These are phyloP conservation scores for Scenedesmus sp. DNA, from an alignment of 163 green algal genomes.

Conservation along the genomic window DNA sequence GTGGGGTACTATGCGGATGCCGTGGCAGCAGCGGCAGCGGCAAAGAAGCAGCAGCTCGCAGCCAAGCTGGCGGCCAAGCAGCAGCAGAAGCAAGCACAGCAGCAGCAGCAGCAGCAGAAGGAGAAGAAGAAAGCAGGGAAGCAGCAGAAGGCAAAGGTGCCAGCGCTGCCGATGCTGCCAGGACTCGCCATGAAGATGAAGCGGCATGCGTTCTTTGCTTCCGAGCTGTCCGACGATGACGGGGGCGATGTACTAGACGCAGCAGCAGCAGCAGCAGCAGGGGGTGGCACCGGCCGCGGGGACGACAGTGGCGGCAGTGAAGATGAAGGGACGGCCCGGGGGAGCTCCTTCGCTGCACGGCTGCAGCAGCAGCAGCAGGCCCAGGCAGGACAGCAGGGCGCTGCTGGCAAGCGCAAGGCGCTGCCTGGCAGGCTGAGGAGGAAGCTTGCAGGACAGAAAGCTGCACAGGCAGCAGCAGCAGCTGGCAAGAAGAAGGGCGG, in stretches of 20 bases:
- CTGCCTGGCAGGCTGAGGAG: conserved; percentile 81
- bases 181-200: conserved; percentile 25
- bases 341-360: not conserved
- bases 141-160: not conserved
- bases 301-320: conserved; percentile 10
- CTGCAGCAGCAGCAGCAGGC: conserved; percentile 8
- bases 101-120: conserved; percentile 16
- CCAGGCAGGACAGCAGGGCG: not conserved
- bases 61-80: not conserved
- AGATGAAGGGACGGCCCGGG: not conserved
- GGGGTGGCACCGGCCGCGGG: not conserved
- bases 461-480: conserved; percentile 15
- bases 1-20: conserved; percentile 74
- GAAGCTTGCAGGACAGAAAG: conserved; percentile 73
- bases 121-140: not conserved
- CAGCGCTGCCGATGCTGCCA: conserved; percentile 27
- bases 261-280: not conserved
- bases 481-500: not conserved
- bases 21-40: conserved; percentile 26
- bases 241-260: not conserved
- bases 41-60: not conserved
- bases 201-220: not conserved
- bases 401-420: conserved; percentile 53
- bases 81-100: conserved; percentile 45
- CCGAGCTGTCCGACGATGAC: conserved; percentile 30